Evolutionary conservation across 2,329 filamentous ascomycete genomes (phyloP).

Genomic region (Oidium heveae): DNA sequence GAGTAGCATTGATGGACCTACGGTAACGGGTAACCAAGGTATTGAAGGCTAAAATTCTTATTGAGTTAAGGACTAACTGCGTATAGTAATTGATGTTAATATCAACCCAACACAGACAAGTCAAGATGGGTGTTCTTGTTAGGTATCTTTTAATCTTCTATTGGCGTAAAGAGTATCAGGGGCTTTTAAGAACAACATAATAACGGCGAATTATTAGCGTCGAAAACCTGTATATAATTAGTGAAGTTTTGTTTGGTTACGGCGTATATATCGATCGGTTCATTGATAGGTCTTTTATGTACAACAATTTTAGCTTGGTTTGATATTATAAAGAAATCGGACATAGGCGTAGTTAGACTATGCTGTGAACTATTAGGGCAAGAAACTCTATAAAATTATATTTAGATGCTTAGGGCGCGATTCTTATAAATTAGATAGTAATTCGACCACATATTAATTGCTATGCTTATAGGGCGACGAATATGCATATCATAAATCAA

Average conservation of each 20-base stretch:
- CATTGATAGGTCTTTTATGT: background rate
- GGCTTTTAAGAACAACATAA: slow-evolving; percentile 13
- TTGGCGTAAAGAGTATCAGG: slow-evolving; percentile 7
- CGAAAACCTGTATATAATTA: slow-evolving; percentile 14
- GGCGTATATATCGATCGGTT: background rate
- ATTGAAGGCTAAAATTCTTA: slow-evolving; percentile 17
- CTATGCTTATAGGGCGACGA: no score
- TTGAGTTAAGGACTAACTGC: slow-evolving; percentile 7
- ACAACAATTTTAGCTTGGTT: background rate
- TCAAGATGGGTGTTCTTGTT: slow-evolving; percentile 54
- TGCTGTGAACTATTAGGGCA: no score
- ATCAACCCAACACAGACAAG: slow-evolving; percentile 44
- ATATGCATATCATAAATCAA: no score
- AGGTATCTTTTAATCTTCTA: slow-evolving; percentile 7
- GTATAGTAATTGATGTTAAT: slow-evolving; percentile 74
- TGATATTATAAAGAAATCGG: no score
- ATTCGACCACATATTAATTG: no score
- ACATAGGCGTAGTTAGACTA: no score
- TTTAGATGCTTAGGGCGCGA: no score
- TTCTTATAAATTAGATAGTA: no score
- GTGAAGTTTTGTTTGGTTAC: slow-evolving; percentile 3
- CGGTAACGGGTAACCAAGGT: slow-evolving; percentile 54
- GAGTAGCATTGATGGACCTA: slow-evolving; percentile 68
- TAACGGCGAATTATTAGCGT: slow-evolving; percentile 9
- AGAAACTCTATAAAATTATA: no score